Conservation (phyloP, 139 green algal genomes). For the Auxenochlorella pyrenoidosa region DNA sequence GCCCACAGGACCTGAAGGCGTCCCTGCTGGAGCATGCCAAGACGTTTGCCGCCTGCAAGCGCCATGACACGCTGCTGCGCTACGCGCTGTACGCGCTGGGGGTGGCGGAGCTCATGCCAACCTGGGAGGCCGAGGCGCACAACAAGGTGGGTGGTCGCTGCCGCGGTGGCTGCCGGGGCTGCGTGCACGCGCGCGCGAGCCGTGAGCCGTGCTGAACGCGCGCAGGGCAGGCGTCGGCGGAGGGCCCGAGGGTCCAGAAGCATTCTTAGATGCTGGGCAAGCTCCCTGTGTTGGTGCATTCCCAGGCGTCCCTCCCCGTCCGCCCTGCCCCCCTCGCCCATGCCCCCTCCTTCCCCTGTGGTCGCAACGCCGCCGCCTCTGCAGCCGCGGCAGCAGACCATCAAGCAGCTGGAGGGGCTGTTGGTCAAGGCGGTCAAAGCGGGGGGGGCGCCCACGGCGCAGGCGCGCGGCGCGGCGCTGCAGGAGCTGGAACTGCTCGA, state of each 20-base stretch:
- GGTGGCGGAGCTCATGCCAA: neutral
- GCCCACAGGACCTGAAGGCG: constrained; percentile 36
- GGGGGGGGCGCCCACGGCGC: neutral
- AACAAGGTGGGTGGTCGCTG: constrained; percentile 16
- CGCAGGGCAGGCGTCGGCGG: too few relatives aligned
- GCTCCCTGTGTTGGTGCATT: too few relatives aligned
- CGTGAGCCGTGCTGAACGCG: too few relatives aligned
- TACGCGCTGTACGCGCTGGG: constrained; percentile 13
- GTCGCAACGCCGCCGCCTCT: too few relatives aligned
- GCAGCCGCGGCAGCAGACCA: constrained; percentile 15
- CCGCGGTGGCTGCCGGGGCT: too few relatives aligned
- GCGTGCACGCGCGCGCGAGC: too few relatives aligned
- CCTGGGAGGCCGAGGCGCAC: constrained; percentile 10
- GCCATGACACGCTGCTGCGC: constrained; percentile 9
- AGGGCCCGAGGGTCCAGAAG: too few relatives aligned
- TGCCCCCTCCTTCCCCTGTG: too few relatives aligned
- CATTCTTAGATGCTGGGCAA: too few relatives aligned
- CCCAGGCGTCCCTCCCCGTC: too few relatives aligned
- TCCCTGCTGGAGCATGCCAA: constrained; percentile 27
- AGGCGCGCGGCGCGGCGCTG: neutral
- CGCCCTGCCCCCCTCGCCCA: too few relatives aligned
- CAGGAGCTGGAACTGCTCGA: neutral
- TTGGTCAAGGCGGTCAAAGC: constrained; percentile 26
- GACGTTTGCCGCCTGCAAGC: neutral
- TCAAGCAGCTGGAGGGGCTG: constrained; percentile 29